Conservation (phyloP, 768 basidiomycete species). For the Brasilioporus rufonigricans region DNA sequence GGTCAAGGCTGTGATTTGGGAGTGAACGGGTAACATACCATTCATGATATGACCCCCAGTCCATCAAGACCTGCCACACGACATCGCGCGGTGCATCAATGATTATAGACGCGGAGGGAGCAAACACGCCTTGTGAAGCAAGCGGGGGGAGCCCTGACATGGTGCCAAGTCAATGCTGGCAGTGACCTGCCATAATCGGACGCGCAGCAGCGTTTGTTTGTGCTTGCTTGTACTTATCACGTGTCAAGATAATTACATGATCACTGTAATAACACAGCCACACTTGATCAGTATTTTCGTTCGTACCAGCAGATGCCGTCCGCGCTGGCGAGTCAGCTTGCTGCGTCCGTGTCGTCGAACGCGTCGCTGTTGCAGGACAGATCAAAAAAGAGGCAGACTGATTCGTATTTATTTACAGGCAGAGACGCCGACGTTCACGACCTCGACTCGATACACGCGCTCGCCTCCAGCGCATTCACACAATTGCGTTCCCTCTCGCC, state of each 20-base stretch:
- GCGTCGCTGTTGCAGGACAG: conserved; percentile 65
- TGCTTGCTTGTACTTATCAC: too few relatives aligned
- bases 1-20: neutral
- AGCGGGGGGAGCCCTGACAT: conserved; percentile 38
- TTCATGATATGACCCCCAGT: conserved; percentile 59
- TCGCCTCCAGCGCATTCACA: conserved; percentile 75
- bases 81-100: conserved; percentile 62
- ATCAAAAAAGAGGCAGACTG: conserved; percentile 54
- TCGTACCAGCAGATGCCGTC: conserved; percentile 43
- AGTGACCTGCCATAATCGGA: too few relatives aligned
- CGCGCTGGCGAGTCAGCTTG: conserved; percentile 79
- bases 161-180: too few relatives aligned
- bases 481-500: conserved; percentile 67
- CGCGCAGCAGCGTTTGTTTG: too few relatives aligned
- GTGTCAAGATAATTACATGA: neutral
- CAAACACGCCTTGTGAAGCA: conserved; percentile 44
- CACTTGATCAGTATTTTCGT: neutral
- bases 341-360: conserved; percentile 77
- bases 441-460: conserved; percentile 78
- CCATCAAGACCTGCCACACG: conserved; percentile 60
- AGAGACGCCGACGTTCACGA: conserved; percentile 84
- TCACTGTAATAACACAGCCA: neutral
- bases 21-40: conserved; percentile 43
- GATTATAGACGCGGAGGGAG: conserved; percentile 41
- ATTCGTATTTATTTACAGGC: conserved; percentile 88